Conservation (phyloP, 2,329 filamentous ascomycete species). For the Beauveria asiatica region DNA sequence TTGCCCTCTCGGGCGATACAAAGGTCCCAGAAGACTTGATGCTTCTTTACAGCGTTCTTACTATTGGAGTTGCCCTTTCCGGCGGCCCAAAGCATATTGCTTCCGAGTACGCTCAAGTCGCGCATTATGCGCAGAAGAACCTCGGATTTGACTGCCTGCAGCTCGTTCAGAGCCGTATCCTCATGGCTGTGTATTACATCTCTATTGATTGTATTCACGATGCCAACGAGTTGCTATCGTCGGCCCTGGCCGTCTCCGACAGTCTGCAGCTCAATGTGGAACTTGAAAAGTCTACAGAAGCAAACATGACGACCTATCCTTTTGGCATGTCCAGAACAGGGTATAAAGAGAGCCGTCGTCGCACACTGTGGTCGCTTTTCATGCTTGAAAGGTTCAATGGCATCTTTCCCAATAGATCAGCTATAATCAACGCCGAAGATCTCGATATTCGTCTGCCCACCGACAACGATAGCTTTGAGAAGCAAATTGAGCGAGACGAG, state of each 20-base stretch:
- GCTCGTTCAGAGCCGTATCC: constrained; percentile 57
- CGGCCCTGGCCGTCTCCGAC: constrained; percentile 50
- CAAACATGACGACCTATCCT: constrained; percentile 33
- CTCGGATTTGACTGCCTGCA: constrained; percentile 37
- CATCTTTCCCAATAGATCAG: constrained; percentile 44
- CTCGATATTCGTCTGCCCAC: constrained; percentile 60
- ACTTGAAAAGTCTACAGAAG: constrained; percentile 37
- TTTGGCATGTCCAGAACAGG: constrained; percentile 49
- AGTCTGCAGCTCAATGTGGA: constrained; percentile 58
- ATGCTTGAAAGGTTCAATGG: constrained; percentile 60
- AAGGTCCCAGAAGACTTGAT: constrained; percentile 36
- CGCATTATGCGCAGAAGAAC: constrained; percentile 42
- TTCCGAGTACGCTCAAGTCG: constrained; percentile 39
- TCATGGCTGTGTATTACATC: constrained; percentile 59
- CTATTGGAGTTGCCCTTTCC: constrained; percentile 31
- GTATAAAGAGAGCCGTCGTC: constrained; percentile 57
- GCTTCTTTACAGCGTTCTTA: constrained; percentile 37
- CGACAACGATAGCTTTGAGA: constrained; percentile 52
- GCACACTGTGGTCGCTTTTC: constrained; percentile 66
- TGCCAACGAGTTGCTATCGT: constrained; percentile 55
- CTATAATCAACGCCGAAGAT: constrained; percentile 53
- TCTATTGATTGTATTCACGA: constrained; percentile 50
- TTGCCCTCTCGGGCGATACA: constrained; percentile 24
- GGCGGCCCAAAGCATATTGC: constrained; percentile 29
- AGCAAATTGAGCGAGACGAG: constrained; percentile 45